Percentiles rank a stretch among this genome's conserved stretches.
Evolutionary conservation across 2,329 filamentous ascomycete genomes (phyloP).

Genomic region (Ilyonectria mors-panacis): DNA sequence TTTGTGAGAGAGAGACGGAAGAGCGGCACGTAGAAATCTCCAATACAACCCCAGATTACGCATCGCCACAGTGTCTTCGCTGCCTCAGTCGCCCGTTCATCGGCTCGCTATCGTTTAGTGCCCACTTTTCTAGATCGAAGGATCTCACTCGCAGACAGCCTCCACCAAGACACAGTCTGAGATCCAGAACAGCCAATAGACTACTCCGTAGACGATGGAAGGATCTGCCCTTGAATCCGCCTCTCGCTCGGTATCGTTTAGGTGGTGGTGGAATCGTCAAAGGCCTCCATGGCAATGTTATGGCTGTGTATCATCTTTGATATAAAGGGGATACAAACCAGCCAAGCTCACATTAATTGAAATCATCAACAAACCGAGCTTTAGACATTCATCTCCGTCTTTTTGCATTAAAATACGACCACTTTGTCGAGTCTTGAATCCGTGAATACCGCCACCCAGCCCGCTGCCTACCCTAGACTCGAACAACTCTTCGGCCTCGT

Average conservation of each 20-base stretch:
- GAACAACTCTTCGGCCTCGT: neutral
- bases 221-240: neutral
- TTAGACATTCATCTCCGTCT: neutral
- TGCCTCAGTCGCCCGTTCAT: constrained; percentile 9
- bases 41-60: too few species aligned
- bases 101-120: constrained; percentile 21
- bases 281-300: neutral
- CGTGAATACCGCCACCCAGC: too few species aligned
- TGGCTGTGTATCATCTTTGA: neutral
- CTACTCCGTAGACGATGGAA: too few species aligned
- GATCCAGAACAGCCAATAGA: constrained; percentile 12
- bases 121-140: neutral
- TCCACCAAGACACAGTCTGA: neutral
- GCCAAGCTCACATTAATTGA: neutral
- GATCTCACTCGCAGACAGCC: neutral
- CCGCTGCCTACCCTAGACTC: neutral
- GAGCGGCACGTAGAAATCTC: too few species aligned
- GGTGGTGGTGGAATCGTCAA: neutral
- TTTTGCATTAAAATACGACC: neutral
- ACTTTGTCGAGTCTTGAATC: too few species aligned
- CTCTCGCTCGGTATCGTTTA: neutral
- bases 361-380: neutral
- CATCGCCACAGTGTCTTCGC: too few species aligned
- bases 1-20: too few species aligned
- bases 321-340: neutral